Percentiles rank a stretch among this genome's conserved stretches.
These are phyloP conservation scores for Yamadazyma kanchanaburiensis DNA, from an alignment of 1,139 yeast genomes.

Conservation along the genomic window DNA sequence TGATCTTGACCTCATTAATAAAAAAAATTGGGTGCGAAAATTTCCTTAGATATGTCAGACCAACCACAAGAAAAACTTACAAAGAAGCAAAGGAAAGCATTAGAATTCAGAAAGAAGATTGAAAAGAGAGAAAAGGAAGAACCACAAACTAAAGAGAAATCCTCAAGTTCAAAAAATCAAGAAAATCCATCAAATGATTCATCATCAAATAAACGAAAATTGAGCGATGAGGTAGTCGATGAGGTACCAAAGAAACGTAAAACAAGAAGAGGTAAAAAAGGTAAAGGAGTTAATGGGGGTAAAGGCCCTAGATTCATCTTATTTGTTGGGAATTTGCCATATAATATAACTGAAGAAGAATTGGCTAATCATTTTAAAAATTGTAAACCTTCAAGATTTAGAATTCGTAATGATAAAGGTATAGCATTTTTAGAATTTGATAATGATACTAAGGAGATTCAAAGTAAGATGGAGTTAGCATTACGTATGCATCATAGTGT, in stretches of 20 bases:
- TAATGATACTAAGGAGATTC: constrained; percentile 58
- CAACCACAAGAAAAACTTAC: constrained; percentile 50
- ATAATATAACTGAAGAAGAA: constrained; percentile 59
- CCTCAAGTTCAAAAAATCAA: constrained; percentile 13
- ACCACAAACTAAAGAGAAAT: constrained; percentile 17
- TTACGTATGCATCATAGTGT: constrained; percentile 75
- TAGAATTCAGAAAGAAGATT: constrained; percentile 50
- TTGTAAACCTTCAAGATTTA: constrained; percentile 67
- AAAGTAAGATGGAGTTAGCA: constrained; percentile 78
- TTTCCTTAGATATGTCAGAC: constrained; percentile 18
- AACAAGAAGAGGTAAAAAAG: constrained; percentile 75
- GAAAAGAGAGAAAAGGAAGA: constrained; percentile 36
- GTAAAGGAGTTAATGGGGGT: constrained; percentile 49
- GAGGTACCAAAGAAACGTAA: constrained; percentile 61
- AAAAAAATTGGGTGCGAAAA: constrained; percentile 2
- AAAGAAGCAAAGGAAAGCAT: constrained; percentile 77
- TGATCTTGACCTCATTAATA: constrained; percentile 4
- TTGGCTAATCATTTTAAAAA: constrained; percentile 72
- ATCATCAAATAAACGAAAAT: constrained; percentile 7
- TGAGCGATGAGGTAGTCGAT: constrained; percentile 11
- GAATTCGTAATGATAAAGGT: constrained; percentile 81
- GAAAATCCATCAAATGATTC: constrained; percentile 24
- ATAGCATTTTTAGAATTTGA: constrained; percentile 91
- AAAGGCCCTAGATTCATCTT: constrained; percentile 72
- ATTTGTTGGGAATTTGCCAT: constrained; percentile 92